Evolutionary conservation across 75 land plant genomes (phyloP).

Genomic region (Cryptomeria japonica): DNA sequence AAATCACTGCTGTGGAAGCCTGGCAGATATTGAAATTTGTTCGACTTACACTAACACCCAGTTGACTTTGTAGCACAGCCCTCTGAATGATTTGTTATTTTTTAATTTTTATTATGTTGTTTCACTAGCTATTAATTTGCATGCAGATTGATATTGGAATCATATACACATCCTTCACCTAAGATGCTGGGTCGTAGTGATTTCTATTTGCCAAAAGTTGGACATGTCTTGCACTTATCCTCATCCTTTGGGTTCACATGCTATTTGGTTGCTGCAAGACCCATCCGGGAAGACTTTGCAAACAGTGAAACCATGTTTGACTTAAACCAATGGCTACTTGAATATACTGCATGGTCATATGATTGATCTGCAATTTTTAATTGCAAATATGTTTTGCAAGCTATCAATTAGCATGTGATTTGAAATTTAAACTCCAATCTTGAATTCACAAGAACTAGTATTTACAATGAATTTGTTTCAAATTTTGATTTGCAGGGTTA

Average conservation of each 20-base stretch:
- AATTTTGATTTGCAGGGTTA: constrained; percentile 7
- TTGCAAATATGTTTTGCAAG: not conserved
- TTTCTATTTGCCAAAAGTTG: not conserved
- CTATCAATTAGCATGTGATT: not conserved
- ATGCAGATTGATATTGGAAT: not conserved
- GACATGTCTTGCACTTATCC: not conserved
- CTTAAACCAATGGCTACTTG: not conserved
- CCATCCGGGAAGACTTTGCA: not conserved
- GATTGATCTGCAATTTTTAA: not conserved
- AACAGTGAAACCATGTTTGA: not conserved
- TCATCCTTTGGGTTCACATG: not conserved
- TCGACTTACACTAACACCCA: not conserved
- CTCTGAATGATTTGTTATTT: not conserved
- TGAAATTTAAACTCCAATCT: not conserved
- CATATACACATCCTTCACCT: not conserved
- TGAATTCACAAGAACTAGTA: not conserved
- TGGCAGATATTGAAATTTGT: not conserved
- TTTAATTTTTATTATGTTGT: not conserved
- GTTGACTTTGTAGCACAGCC: not conserved
- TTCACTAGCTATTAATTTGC: not conserved
- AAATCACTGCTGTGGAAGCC: not conserved
- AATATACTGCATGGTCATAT: not conserved
- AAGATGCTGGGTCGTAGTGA: not conserved
- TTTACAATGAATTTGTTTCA: not conserved
- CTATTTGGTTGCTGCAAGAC: not conserved